Evolutionary conservation across 1,284 basidiomycete species (phyloP), one percentile per base, ranked within the genome.

Genomic region (Xerocomus minutiporus): DNA sequence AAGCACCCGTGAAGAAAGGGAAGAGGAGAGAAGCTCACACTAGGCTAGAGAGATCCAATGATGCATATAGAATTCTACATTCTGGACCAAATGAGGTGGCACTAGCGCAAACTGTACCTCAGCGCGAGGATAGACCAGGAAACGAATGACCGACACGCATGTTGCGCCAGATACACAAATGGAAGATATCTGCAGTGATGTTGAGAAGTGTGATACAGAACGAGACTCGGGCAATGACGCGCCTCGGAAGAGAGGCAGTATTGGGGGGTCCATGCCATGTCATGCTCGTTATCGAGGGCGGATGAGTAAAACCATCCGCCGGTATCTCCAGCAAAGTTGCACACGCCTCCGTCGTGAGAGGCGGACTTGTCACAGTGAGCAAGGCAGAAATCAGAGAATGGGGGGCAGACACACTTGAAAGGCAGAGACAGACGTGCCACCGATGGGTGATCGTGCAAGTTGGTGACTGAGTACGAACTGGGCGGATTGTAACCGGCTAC

Each of bases 271-370:
- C 77, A 81, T 12, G 53, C 51, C 11, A 58, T 44, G 29, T 52
- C 45, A 12, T 36, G 48, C 8, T 59, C 56, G n/a, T 43, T 46
- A 41, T 61, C 57, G n/a, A 57, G 59, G 23, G 64, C 60, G 39
- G 68, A 71, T 8, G 71, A 71, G 54, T 79, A 80, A 23, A 83
- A 58, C 78, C 80, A 82, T 17, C 81, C 81, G 40, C 60, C 59
- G 44, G 70, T 65, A 48, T 83, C 81, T 3, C 81, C 82, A 17
- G 75, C 60, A 49, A 79, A 75, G 29, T 64, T 67, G 53, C 66
- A 72, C 3, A 60, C 56, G 36, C 53, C 58, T 20, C 66, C 75
- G 46, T 64, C 53, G 36, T 71, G 52, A 29, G 51, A 63, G 26
- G 70, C 66, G 29, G 71, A 68, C 75, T 78, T 47, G 51, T 38